phyloP scores from a whole-genome alignment of 148 eudicot genomes.

The Beta vulgaris region DNA sequence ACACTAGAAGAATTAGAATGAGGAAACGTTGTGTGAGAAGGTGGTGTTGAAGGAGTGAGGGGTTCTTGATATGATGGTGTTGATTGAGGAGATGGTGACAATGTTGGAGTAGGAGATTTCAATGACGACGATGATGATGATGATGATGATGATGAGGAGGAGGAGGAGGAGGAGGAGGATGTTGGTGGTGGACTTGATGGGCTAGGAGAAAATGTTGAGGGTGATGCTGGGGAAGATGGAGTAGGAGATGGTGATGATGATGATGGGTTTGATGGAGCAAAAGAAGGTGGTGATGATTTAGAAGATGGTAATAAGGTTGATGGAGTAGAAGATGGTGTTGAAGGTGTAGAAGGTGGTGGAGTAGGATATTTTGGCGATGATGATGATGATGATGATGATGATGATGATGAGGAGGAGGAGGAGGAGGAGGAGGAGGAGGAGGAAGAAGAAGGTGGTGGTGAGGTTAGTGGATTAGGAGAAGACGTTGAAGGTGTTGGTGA shows the following conservation, averaged over 20 bases:
- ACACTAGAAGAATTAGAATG: constrained; percentile 22
- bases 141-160: neutral
- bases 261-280: neutral
- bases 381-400: neutral
- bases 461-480: neutral
- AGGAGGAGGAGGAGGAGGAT: neutral
- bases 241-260: no score
- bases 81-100: constrained; percentile 12
- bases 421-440: neutral
- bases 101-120: neutral
- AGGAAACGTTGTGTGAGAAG: constrained; percentile 8
- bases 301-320: neutral
- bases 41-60: constrained; percentile 11
- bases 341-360: neutral
- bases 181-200: neutral
- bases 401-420: neutral
- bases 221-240: no score
- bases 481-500: neutral
- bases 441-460: neutral
- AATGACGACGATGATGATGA: neutral
- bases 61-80: neutral
- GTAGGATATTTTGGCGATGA: neutral
- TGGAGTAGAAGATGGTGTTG: neutral
- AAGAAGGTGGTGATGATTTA: no score
- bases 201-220: neutral